Base-by-base conservation (phyloP, 495 filamentous ascomycete genomes). In the Acidomyces sp. region DNA sequence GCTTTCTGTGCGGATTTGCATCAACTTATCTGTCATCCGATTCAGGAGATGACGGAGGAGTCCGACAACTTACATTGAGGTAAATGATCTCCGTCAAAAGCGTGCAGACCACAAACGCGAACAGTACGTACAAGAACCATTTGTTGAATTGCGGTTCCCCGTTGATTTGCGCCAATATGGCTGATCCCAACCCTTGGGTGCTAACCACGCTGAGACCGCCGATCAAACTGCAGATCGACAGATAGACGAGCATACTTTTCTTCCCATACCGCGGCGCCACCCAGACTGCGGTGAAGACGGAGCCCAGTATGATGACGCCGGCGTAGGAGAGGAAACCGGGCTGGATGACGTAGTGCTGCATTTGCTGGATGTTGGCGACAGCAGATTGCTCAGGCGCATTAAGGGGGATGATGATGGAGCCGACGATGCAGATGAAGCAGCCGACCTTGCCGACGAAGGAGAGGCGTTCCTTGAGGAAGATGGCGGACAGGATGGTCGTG, bases 391-490 rank as follows among this genome's bases (percentile, higher is more conserved):
- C 61, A 0, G 90, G 90, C 15, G 86, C 92, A 63, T 96, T 97
- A 64, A 96, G 66, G 37, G 85, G 83, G 55, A 97, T 97, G 46
- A 94, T 74, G 34, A 95, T 76, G 6, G 85, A 86, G 26, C 90
- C 90, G 41, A 96, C 66, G 43, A 97, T 93, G 56, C 92, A 96
- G 40, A 82, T 73, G 55, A 94, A 93, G 63, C 90, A 97, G 13
- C 87, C 85, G 34, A 95, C 81, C 55, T 94, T 93, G 41, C 90
- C 90, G 17, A 97, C 78, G 61, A 96, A 88, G 55, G 85, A 93
- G 46, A 97, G 66, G 19, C 90, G 71, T 60, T 97, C 90, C 61
- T 94, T 95, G 21, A 97, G 68, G 60, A 97, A 96, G 25, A 97
- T 93, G 20, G 90, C 87, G 2, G 85, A 94, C 26, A 95, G 67